Evolutionary conservation across 306 rosid genomes (phyloP).

Genomic region (Lathyrus tuberosus): DNA sequence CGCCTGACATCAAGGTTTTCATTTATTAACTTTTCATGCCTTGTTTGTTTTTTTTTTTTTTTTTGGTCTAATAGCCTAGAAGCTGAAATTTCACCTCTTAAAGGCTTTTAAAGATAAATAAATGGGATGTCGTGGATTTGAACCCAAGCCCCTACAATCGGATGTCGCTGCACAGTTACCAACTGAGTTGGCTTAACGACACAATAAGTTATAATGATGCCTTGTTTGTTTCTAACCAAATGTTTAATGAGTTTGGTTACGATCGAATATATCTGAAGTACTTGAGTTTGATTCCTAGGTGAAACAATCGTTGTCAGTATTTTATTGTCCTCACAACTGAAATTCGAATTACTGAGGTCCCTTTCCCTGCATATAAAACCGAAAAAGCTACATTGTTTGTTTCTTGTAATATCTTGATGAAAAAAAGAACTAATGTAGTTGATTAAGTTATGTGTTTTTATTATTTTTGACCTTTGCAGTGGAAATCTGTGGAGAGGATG

Average conservation of each 20-base stretch:
- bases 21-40: neutral
- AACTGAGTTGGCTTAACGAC: too few relatives aligned
- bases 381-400: neutral
- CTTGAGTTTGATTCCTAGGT: neutral
- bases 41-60: neutral
- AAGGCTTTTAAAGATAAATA: too few relatives aligned
- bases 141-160: too few relatives aligned
- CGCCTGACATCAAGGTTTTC: conserved; percentile 83
- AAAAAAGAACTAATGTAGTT: neutral
- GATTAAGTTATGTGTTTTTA: conserved; percentile 12
- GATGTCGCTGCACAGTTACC: too few relatives aligned
- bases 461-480: conserved; percentile 48
- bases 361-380: neutral
- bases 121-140: too few relatives aligned
- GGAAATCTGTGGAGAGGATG: conserved; percentile 82
- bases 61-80: too few relatives aligned
- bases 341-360: neutral
- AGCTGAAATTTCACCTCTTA: too few relatives aligned
- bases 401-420: neutral
- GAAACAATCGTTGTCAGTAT: neutral
- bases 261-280: neutral
- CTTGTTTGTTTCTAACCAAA: neutral
- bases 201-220: too few relatives aligned
- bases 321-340: neutral
- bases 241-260: neutral